Conservation (phyloP, 176 grass and related monocot genomes). For the Pontederia crassipes region DNA sequence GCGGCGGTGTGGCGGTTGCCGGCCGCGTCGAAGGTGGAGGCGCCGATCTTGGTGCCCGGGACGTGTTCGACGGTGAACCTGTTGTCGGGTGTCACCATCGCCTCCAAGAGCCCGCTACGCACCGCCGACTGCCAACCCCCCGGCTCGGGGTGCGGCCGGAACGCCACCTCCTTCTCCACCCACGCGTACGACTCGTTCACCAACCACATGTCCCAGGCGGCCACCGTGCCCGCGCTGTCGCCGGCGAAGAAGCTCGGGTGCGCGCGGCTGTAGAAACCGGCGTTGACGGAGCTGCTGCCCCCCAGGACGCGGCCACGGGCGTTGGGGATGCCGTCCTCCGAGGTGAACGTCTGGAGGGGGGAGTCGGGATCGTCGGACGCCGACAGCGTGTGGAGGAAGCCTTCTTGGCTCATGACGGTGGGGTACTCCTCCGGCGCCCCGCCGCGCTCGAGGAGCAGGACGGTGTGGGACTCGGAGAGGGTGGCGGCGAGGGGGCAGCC, state of each 20-base stretch:
- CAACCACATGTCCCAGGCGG: constrained; percentile 44
- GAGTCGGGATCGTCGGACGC: not conserved
- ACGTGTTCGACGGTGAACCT: constrained; percentile 66
- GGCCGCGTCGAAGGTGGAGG: constrained; percentile 57
- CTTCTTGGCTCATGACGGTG: constrained; percentile 30
- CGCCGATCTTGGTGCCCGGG: constrained; percentile 57
- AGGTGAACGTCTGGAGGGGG: not conserved
- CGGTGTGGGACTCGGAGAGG: constrained; percentile 32
- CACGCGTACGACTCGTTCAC: constrained; percentile 75
- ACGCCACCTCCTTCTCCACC: constrained; percentile 53
- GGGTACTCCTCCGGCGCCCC: constrained; percentile 57
- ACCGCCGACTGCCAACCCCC: constrained; percentile 57
- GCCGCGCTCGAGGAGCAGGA: constrained; percentile 65
- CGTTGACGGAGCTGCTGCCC: constrained; percentile 38
- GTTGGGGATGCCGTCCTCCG: constrained; percentile 5
- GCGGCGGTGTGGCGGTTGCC: constrained; percentile 62
- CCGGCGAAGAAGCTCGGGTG: constrained; percentile 44
- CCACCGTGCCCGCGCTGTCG: constrained; percentile 8
- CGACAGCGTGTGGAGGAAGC: constrained; percentile 49
- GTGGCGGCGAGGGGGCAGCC: constrained; percentile 67
- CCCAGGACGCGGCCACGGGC: constrained; percentile 3
- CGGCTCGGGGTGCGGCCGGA: constrained; percentile 31
- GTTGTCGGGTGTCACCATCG: constrained; percentile 64
- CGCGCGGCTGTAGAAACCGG: constrained; percentile 76
- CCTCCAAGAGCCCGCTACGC: constrained; percentile 53